Percentiles rank a stretch among this genome's conserved stretches.
phyloP scores from a whole-genome alignment of 208 protist species.

The Lotmaria passim region DNA sequence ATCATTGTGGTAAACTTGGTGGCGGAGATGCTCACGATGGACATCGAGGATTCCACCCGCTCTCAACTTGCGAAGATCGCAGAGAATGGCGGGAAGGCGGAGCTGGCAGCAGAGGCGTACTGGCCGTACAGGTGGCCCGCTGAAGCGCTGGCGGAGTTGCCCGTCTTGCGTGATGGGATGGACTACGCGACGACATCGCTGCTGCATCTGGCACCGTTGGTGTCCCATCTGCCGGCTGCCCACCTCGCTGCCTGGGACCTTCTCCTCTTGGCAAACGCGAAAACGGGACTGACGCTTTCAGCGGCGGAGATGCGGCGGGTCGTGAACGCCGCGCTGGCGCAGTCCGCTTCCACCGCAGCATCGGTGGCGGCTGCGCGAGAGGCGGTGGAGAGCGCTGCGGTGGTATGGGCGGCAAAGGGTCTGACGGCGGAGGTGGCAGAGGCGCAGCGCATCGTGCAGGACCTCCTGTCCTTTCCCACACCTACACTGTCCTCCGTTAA shows the following conservation, averaged over 20 bases:
- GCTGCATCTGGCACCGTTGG: conserved; percentile 5
- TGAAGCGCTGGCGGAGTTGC: conserved; percentile 20
- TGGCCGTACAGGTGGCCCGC: conserved; percentile 32
- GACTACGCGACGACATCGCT: conserved; percentile 21
- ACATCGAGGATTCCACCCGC: conserved; percentile 12
- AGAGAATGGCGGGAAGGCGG: no score
- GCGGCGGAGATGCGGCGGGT: conserved; percentile 15
- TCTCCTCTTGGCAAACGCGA: conserved; percentile 8
- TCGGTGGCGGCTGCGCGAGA: conserved; percentile 17
- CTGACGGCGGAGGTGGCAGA: conserved; percentile 6
- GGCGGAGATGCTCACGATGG: conserved; percentile 17
- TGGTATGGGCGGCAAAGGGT: conserved; percentile 27
- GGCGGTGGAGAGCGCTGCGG: conserved; percentile 27
- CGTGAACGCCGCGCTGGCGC: neutral
- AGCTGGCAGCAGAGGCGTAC: conserved; percentile 1
- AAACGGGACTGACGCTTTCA: neutral
- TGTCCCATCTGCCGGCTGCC: conserved; percentile 11
- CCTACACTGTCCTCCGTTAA: neutral
- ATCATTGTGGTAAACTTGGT: conserved; percentile 33
- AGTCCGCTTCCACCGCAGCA: neutral
- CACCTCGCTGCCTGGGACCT: conserved; percentile 27
- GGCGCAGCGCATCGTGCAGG: conserved; percentile 10
- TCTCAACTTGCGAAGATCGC: neutral
- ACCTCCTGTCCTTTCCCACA: neutral
- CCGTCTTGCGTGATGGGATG: conserved; percentile 24